Evolutionary conservation across 176 grass and related monocot species (phyloP).

Genomic region (Bonia amplexicaulis): DNA sequence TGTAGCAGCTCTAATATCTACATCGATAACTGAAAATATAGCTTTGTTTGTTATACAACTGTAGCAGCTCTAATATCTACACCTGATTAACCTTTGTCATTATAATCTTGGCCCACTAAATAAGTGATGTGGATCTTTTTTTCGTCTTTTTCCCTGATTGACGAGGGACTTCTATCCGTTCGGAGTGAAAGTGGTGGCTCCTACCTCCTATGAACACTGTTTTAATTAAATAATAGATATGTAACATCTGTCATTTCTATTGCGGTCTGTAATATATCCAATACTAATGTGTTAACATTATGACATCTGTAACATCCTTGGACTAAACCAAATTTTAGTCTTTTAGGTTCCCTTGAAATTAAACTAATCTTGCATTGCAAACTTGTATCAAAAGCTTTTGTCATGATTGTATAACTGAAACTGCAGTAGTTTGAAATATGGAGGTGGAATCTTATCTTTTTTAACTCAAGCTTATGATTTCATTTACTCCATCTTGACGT

Average conservation of each 20-base stretch:
- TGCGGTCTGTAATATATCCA: neutral
- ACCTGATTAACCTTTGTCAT: neutral
- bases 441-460: neutral
- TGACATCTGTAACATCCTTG: neutral
- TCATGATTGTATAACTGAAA: neutral
- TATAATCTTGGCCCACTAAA: neutral
- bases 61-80: neutral
- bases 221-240: neutral
- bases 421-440: conserved; percentile 12
- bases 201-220: neutral
- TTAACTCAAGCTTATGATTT: neutral
- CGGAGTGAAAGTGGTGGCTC: neutral
- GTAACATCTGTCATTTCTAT: neutral
- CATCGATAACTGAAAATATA: neutral
- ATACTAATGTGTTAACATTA: neutral
- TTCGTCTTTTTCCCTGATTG: neutral
- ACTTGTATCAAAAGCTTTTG: neutral
- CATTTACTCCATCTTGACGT: conserved; percentile 31
- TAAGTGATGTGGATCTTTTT: neutral
- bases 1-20: neutral
- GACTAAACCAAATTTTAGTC: neutral
- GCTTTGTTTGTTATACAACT: too few species aligned
- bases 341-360: neutral
- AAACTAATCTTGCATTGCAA: neutral
- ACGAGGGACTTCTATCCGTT: neutral